A percentile compares a stretch with the other conserved stretches of the same genome.
Evolutionary conservation across 1,139 yeast species (phyloP).

Genomic region (Hansenula lynferdii): DNA sequence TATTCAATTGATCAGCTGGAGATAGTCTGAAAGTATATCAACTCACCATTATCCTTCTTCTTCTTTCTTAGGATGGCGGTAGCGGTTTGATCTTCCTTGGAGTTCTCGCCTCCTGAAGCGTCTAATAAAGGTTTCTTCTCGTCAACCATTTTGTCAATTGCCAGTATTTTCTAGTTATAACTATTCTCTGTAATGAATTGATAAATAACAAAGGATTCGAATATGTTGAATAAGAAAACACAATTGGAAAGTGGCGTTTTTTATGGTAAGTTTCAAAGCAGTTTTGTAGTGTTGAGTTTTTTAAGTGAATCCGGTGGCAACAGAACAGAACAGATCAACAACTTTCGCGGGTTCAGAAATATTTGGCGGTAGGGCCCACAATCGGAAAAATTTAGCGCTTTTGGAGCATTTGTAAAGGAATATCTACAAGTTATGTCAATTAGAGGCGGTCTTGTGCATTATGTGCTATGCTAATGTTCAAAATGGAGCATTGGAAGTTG

Average conservation of each 20-base stretch:
- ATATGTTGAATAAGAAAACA: too few species aligned
- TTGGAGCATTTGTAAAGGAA: too few species aligned
- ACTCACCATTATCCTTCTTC: conserved; percentile 81
- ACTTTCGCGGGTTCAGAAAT: background rate
- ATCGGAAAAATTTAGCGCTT: too few species aligned
- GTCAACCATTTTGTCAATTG: conserved; percentile 23
- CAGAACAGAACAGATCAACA: background rate
- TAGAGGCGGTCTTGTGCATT: too few species aligned
- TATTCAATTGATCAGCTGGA: conserved; percentile 4
- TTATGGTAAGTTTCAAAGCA: too few species aligned
- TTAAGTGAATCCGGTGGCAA: conserved; percentile 2
- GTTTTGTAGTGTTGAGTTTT: conserved; percentile 3
- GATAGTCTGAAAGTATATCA: background rate
- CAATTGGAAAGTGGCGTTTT: background rate
- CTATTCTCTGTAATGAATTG: background rate
- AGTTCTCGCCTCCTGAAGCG: conserved; percentile 49
- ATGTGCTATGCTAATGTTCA: too few species aligned
- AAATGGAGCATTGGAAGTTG: too few species aligned
- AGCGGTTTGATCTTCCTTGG: conserved; percentile 81
- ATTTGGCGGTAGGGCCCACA: background rate
- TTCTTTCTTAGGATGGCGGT: conserved; percentile 96
- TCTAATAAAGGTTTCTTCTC: conserved; percentile 41
- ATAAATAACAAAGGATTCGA: background rate
- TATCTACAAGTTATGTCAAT: background rate
- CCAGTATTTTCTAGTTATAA: background rate